Evolutionary conservation across 2,329 filamentous ascomycete genomes (phyloP), one percentile per base, ranked within the genome.

Genomic region (Fusarium nematophilum): DNA sequence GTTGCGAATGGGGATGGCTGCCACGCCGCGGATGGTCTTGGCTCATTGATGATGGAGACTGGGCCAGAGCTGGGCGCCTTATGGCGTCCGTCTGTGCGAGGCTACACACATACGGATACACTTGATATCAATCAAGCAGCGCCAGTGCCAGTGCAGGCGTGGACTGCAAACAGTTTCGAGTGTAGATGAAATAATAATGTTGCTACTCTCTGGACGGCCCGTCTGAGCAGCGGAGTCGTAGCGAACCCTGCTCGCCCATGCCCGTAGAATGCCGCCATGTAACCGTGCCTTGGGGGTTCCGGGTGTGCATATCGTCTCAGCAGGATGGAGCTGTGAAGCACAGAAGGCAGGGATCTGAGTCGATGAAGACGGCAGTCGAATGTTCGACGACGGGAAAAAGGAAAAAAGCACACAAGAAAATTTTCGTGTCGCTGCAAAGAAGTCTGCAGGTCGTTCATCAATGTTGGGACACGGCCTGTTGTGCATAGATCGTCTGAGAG

Each of bases 81-180:
- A 34, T 40, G 54, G 54, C 50, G 53, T 21, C 46, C 58, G 66
- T 59, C 66, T 58, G 66, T 69, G 66, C 66, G 51, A 61, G 42
- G 27, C 21, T 21, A 6, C 21, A 6, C 21, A 21, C 21, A 21
- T 6, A n/a, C n/a, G n/a, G n/a, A n/a, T n/a, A n/a, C n/a, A 15
- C 27, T 29, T 29, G 27, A 43, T 36, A 54, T 59, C 56, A 62
- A 59, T 64, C 49, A 51, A 59, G 43, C 30, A 55, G 39, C 14
- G 21, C 52, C 21, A 21, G 21, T 21, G 21, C 21, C 21, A 4
- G 21, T 21, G 21, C 6, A 6, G 21, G 21, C 21, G 21, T 21
- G 50, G 21, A 47, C 52, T 51, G 33, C 23, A 34, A 15, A 34
- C 27, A 21, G 21, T 21, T 6, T 21, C 21, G 25, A 40, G 37